Conservation (phyloP, 1,139 yeast genomes). For the Kodamaea arcana region DNA sequence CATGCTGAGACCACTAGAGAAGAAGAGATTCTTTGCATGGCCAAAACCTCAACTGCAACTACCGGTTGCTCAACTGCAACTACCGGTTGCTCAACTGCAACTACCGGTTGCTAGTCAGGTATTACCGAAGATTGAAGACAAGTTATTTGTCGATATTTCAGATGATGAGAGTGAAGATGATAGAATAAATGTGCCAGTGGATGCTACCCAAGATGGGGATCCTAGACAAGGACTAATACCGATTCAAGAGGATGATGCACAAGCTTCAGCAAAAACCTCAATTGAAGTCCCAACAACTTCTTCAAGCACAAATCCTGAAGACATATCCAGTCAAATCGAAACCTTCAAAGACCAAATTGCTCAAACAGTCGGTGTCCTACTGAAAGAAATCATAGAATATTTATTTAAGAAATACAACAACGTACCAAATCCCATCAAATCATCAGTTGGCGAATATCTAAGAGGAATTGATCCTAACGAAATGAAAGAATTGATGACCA, state of each 20-base stretch:
- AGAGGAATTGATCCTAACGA: slow-evolving; percentile 15
- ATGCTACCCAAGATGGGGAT: too few species aligned
- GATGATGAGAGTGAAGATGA: too few species aligned
- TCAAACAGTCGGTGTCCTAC: slow-evolving; percentile 21
- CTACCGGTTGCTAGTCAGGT: too few species aligned
- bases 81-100: slow-evolving; percentile 1
- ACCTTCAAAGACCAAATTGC: slow-evolving; percentile 19
- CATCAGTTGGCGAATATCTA: slow-evolving; percentile 29
- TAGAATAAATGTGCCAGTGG: too few species aligned
- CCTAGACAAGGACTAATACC: too few species aligned
- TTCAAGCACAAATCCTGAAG: too few species aligned
- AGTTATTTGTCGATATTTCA: too few species aligned
- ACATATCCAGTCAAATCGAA: too few species aligned
- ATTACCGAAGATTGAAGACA: too few species aligned
- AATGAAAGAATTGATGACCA: slow-evolving; percentile 2
- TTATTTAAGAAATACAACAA: slow-evolving; percentile 22
- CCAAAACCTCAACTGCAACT: slow-evolving; percentile 2
- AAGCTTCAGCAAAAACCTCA: too few species aligned
- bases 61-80: slow-evolving; percentile 2
- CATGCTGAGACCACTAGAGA: slow-evolving; percentile 7
- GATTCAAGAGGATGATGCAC: too few species aligned
- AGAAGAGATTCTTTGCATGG: slow-evolving; percentile 9
- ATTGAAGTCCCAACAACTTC: too few species aligned
- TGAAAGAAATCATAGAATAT: slow-evolving; percentile 12
- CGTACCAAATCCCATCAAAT: slow-evolving; percentile 20